phyloP scores from a whole-genome alignment of 345 rosid genomes.

The Xanthoceras sorbifolium region DNA sequence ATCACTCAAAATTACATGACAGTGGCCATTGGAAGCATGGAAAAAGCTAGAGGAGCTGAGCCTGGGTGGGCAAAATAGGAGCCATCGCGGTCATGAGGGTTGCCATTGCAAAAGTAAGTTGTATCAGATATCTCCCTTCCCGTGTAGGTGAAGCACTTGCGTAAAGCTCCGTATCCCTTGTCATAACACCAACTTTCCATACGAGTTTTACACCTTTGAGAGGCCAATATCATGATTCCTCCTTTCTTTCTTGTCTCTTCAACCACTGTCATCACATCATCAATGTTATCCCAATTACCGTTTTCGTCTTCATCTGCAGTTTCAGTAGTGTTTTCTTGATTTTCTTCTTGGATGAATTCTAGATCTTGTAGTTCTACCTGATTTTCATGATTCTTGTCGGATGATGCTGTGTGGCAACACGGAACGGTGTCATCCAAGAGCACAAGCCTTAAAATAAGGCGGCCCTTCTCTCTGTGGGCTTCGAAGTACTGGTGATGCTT shows the following conservation, averaged over 20 bases:
- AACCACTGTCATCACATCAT: not conserved
- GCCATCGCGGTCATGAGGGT: not conserved
- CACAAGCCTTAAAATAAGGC: conserved; percentile 44
- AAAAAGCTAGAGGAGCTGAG: too few relatives aligned
- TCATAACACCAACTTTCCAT: conserved; percentile 5
- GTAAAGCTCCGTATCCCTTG: conserved; percentile 12
- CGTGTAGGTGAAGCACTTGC: conserved; percentile 30
- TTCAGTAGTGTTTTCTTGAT: not conserved
- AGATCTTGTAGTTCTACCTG: too few relatives aligned
- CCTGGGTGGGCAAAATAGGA: not conserved
- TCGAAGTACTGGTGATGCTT: conserved; percentile 47
- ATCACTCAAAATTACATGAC: not conserved
- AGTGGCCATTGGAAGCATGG: not conserved
- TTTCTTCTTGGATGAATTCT: conserved; percentile 17
- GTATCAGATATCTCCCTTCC: conserved; percentile 1
- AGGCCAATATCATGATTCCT: not conserved
- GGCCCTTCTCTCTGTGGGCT: conserved; percentile 42
- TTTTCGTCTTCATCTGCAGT: not conserved
- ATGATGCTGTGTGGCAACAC: not conserved
- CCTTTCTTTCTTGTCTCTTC: not conserved
- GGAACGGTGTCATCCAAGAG: conserved; percentile 30
- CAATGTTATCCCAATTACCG: conserved; percentile 17
- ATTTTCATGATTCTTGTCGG: not conserved
- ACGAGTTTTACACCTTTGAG: conserved; percentile 2
- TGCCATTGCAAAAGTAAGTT: not conserved